Evolutionary conservation across 495 filamentous ascomycete species (phyloP).

Genomic region (Lophium mytilinum): DNA sequence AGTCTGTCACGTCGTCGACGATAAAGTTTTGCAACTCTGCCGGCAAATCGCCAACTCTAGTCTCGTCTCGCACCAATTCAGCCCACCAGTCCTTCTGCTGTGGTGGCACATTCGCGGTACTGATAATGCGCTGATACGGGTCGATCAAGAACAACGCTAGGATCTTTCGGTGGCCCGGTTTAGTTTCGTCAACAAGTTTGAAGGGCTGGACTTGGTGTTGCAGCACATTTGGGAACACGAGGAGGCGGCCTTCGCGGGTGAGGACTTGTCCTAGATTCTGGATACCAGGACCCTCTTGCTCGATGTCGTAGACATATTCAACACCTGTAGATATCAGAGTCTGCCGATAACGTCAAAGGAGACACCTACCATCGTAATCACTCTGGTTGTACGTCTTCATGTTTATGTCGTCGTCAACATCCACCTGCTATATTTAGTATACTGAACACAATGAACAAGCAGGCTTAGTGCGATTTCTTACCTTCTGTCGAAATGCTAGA

Average conservation of each 20-base stretch:
- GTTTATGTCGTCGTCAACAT: background rate
- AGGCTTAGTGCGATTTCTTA: background rate
- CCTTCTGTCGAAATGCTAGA: background rate
- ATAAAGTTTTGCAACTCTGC: conserved; percentile 38
- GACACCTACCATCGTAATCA: background rate
- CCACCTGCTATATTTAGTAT: too few relatives aligned
- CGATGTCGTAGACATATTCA: conserved; percentile 27
- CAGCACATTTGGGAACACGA: background rate
- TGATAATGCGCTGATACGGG: conserved; percentile 43
- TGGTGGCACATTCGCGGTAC: conserved; percentile 50
- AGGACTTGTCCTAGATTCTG: conserved; percentile 36
- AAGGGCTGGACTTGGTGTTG: conserved; percentile 50
- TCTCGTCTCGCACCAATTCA: conserved; percentile 15
- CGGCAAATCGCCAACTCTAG: conserved; percentile 27
- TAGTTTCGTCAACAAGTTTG: conserved; percentile 39
- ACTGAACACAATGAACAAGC: too few relatives aligned
- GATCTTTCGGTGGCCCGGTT: conserved; percentile 48
- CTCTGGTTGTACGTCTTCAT: background rate
- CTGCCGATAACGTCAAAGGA: too few relatives aligned
- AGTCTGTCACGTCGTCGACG: conserved; percentile 22
- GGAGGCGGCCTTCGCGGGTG: conserved; percentile 12
- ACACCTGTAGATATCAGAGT: background rate
- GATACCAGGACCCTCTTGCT: conserved; percentile 16
- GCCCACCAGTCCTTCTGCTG: conserved; percentile 32
- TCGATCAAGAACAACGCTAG: conserved; percentile 52